These are phyloP conservation scores for Calocybe cyanea DNA, from an alignment of 768 basidiomycete genomes.

Conservation along the genomic window DNA sequence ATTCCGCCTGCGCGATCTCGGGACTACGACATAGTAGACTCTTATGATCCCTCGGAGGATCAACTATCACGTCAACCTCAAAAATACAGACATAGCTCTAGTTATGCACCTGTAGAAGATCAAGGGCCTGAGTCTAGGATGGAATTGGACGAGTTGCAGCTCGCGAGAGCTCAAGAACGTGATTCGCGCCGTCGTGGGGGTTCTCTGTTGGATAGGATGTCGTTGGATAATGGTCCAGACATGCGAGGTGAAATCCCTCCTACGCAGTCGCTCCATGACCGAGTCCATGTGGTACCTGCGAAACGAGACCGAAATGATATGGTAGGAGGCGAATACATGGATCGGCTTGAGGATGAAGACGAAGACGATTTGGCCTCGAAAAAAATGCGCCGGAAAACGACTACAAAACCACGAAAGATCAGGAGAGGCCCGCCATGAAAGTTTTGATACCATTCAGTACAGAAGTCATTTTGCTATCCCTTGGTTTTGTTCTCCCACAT, in stretches of 20 bases:
- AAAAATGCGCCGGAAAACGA: constrained; percentile 25
- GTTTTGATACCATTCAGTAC: constrained; percentile 3
- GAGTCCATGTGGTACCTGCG: constrained; percentile 35
- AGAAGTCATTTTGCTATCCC: neutral
- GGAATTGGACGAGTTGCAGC: constrained; percentile 3
- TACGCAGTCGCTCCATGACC: constrained; percentile 31
- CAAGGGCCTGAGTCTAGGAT: neutral
- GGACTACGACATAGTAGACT: neutral
- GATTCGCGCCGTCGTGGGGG: constrained; percentile 16
- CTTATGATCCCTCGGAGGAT: neutral
- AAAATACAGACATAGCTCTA: neutral
- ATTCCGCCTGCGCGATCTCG: neutral
- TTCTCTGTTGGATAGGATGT: constrained; percentile 33
- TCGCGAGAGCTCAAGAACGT: constrained; percentile 4
- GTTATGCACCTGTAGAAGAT: neutral
- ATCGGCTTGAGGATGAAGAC: constrained; percentile 25
- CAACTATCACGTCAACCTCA: neutral
- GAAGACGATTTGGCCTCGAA: constrained; percentile 24
- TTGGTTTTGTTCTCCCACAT: neutral
- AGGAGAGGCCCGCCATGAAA: constrained; percentile 17
- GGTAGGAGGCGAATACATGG: constrained; percentile 12
- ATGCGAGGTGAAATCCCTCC: constrained; percentile 4
- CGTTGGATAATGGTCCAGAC: constrained; percentile 19
- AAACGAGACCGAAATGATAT: constrained; percentile 38
- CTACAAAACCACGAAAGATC: constrained; percentile 21